Conservation (phyloP, 2,329 filamentous ascomycete genomes). For the Phyllosticta paracitricarpa region DNA sequence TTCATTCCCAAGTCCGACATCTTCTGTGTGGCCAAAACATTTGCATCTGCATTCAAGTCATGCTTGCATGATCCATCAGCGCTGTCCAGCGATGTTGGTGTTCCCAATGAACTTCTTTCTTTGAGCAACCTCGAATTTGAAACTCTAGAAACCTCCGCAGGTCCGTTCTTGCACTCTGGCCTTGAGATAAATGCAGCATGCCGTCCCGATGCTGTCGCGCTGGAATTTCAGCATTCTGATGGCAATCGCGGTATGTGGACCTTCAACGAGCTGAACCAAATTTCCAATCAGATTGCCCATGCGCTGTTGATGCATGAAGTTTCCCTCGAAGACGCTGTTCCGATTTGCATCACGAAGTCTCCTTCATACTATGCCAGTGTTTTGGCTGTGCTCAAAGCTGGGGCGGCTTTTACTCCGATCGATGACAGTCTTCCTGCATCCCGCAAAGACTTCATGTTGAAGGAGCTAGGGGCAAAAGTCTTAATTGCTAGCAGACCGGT, state of each 20-base stretch:
- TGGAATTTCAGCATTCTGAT: constrained; percentile 29
- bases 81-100: constrained; percentile 16
- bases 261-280: constrained; percentile 20
- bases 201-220: constrained; percentile 22
- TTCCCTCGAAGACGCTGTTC: constrained; percentile 24
- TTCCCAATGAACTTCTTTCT: constrained; percentile 15
- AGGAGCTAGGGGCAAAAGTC: constrained; percentile 22
- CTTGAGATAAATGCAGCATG: constrained; percentile 27
- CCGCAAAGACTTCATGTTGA: constrained; percentile 26
- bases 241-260: constrained; percentile 24
- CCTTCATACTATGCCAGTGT: constrained; percentile 28
- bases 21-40: constrained; percentile 19
- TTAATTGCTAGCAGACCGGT: constrained; percentile 16
- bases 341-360: constrained; percentile 25
- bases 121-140: constrained; percentile 18
- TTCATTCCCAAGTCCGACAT: constrained; percentile 22
- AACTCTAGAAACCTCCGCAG: constrained; percentile 2
- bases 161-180: constrained; percentile 25
- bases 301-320: constrained; percentile 17
- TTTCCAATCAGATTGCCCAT: constrained; percentile 25
- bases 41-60: constrained; percentile 19
- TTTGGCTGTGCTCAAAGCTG: constrained; percentile 31
- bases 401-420: constrained; percentile 28
- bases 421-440: constrained; percentile 26
- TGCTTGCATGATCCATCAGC: constrained; percentile 17